Evolutionary conservation across 2,329 filamentous ascomycete species (phyloP).

Genomic region (Pseudonectria foliicola): DNA sequence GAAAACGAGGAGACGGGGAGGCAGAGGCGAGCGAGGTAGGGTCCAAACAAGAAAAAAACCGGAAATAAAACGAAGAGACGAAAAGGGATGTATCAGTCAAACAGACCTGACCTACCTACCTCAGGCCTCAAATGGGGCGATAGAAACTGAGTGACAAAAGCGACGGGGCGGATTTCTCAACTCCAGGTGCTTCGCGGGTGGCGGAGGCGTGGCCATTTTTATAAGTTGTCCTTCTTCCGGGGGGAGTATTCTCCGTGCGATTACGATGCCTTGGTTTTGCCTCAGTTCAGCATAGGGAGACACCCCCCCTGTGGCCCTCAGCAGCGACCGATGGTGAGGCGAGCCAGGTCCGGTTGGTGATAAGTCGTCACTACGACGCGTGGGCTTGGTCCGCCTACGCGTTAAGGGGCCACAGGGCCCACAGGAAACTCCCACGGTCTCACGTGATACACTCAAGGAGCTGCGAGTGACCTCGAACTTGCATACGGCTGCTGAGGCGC

Average conservation of each 20-base stretch:
- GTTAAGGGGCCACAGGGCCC: slow-evolving; percentile 9
- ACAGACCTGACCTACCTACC: slow-evolving; percentile 22
- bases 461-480: neutral
- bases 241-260: slow-evolving; percentile 16
- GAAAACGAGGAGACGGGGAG: slow-evolving; percentile 1
- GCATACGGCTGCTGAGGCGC: too few relatives aligned
- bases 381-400: slow-evolving; percentile 2
- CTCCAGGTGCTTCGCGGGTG: neutral
- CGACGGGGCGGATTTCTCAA: slow-evolving; percentile 5
- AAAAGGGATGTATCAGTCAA: slow-evolving; percentile 7
- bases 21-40: slow-evolving; percentile 4
- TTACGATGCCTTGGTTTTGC: too few relatives aligned
- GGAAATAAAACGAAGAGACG: slow-evolving; percentile 5
- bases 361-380: slow-evolving; percentile 15
- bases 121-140: slow-evolving; percentile 19
- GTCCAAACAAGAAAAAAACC: slow-evolving; percentile 4
- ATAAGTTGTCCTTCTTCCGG: slow-evolving; percentile 16
- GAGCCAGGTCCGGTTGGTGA: slow-evolving; percentile 19
- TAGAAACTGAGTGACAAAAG: slow-evolving; percentile 9
- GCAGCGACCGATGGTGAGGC: slow-evolving; percentile 8
- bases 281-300: too few relatives aligned
- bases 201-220: slow-evolving; percentile 16
- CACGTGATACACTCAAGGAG: slow-evolving; percentile 6
- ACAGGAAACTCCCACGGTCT: neutral
- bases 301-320: too few relatives aligned